Conservation (phyloP, 495 filamentous ascomycete species). For the Neurospora sp. region DNA sequence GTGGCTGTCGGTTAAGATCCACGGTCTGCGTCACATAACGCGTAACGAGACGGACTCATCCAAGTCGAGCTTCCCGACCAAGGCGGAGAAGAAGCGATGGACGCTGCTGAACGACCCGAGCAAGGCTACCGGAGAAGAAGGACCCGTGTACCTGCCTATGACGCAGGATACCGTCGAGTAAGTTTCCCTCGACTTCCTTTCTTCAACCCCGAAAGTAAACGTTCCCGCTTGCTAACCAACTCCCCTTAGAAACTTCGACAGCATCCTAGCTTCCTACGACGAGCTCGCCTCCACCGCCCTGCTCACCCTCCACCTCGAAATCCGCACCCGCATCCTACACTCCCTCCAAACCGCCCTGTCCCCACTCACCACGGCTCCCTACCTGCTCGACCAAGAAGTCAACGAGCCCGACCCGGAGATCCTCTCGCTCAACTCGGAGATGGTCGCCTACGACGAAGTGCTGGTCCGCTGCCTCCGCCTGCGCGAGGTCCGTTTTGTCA, state of each 20-base stretch:
- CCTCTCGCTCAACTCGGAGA: conserved; percentile 64
- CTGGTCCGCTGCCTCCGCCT: conserved; percentile 56
- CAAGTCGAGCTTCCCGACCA: conserved; percentile 30
- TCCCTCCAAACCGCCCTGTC: conserved; percentile 46
- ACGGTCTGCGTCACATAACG: conserved; percentile 65
- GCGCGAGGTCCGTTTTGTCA: conserved; percentile 59
- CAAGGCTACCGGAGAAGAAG: conserved; percentile 35
- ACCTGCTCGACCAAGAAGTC: conserved; percentile 63
- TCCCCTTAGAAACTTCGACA: conserved; percentile 58
- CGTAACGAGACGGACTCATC: conserved; percentile 43
- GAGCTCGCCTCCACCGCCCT: conserved; percentile 66
- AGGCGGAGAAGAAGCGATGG: conserved; percentile 59
- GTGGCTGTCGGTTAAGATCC: conserved; percentile 80
- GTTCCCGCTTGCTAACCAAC: conserved; percentile 11
- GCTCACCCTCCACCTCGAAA: conserved; percentile 76
- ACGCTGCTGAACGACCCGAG: conserved; percentile 58
- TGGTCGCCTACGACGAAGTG: conserved; percentile 77
- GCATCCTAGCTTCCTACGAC: conserved; percentile 67
- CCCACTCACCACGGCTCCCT: conserved; percentile 45
- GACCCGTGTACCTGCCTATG: conserved; percentile 76
- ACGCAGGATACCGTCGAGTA: conserved; percentile 72
- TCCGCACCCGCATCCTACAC: conserved; percentile 72
- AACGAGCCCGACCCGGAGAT: conserved; percentile 72
- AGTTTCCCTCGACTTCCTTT: conserved; percentile 13
- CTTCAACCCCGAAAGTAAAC: neutral